Conservation (phyloP, 106 monocot species). For the Acorus gramineus region DNA sequence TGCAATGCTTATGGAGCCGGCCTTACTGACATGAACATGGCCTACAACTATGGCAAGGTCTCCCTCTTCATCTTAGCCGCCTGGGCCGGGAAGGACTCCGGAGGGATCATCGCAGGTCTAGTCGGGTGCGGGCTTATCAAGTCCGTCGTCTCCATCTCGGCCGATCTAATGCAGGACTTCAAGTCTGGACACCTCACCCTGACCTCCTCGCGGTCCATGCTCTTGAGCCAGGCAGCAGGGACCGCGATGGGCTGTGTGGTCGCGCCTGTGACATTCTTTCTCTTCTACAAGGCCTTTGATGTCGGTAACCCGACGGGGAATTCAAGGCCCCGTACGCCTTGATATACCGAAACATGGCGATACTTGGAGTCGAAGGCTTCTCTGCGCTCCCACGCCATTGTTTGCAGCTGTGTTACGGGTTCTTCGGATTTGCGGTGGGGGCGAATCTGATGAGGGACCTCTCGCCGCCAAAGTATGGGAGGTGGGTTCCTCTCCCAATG, state of each 20-base stretch:
- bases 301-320: slow-evolving; percentile 71
- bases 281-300: slow-evolving; percentile 90
- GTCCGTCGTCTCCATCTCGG: slow-evolving; percentile 79
- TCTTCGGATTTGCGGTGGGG: slow-evolving; percentile 70
- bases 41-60: slow-evolving; percentile 86
- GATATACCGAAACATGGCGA: slow-evolving; percentile 92
- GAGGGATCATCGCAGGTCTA: slow-evolving; percentile 71
- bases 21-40: slow-evolving; percentile 96
- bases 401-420: slow-evolving; percentile 81
- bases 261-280: slow-evolving; percentile 67
- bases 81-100: slow-evolving; percentile 55
- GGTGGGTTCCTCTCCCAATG: slow-evolving; percentile 86
- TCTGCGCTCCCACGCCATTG: slow-evolving; percentile 73
- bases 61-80: slow-evolving; percentile 77
- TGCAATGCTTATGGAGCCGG: slow-evolving; percentile 94
- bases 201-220: slow-evolving; percentile 81
- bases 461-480: slow-evolving; percentile 39
- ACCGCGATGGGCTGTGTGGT: slow-evolving; percentile 77
- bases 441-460: slow-evolving; percentile 61
- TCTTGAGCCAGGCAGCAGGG: slow-evolving; percentile 66
- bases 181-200: slow-evolving; percentile 79
- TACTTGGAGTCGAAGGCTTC: slow-evolving; percentile 82
- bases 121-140: slow-evolving; percentile 78
- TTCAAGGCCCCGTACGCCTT: slow-evolving; percentile 93
- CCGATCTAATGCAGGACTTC: slow-evolving; percentile 90